Evolutionary conservation across 169 alveolate species (phyloP).

Genomic region (Pseudocohnilembus persalinus): DNA sequence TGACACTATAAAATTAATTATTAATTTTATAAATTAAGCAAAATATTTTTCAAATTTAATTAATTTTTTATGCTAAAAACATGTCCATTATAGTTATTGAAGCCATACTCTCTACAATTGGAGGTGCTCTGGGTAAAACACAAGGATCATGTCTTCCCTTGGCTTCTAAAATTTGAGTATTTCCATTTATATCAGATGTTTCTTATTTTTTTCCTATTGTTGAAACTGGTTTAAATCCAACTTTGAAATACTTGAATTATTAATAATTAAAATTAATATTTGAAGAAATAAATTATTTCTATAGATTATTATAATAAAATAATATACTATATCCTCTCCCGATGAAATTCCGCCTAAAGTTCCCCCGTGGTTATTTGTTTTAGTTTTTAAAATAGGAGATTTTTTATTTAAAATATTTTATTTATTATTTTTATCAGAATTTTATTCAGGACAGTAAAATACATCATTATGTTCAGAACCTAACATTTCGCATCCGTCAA

Average conservation of each 20-base stretch:
- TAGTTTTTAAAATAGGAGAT: constrained; percentile 24
- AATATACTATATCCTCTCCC: constrained; percentile 50
- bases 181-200: constrained; percentile 58
- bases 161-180: constrained; percentile 36
- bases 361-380: constrained; percentile 79
- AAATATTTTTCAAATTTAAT: background rate
- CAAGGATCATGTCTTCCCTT: constrained; percentile 83
- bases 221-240: constrained; percentile 82
- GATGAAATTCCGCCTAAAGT: constrained; percentile 80
- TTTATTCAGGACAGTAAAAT: constrained; percentile 37
- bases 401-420: background rate
- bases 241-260: constrained; percentile 45
- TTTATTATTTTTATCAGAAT: background rate
- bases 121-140: constrained; percentile 78
- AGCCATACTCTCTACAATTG: constrained; percentile 79
- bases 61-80: constrained; percentile 13
- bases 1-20: background rate
- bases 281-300: background rate
- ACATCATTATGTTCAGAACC: constrained; percentile 80
- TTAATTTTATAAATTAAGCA: background rate
- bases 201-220: constrained; percentile 63
- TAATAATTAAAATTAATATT: background rate
- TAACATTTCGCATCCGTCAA: constrained; percentile 63
- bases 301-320: background rate
- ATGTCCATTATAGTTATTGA: constrained; percentile 58